Evolutionary conservation across 345 rosid genomes (phyloP), one percentile per base, ranked within the genome.

Genomic region (Sisymbrium irio): DNA sequence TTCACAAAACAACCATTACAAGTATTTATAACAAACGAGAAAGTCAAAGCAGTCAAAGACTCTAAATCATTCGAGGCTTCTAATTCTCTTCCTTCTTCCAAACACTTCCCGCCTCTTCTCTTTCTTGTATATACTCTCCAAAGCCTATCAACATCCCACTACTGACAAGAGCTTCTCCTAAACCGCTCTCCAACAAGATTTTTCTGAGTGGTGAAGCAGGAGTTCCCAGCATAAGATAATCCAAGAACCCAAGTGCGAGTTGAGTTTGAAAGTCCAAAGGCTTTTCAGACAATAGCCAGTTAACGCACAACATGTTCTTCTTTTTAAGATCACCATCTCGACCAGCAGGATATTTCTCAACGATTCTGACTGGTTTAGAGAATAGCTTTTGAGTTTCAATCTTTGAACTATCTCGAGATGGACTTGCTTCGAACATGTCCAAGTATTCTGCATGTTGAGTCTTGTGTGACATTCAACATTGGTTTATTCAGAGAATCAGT

Each of bases 151-250:
- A 92, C 76, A 95, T 65, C 44, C 97, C 97, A 62, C 97, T 96
- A 49, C 95, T 93, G 69, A 92, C 79, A 74, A 95, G 93, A 65
- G 96, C 99, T 46, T 89, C 97, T 56, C 97, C 99, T 27, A 94
- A 86, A 72, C 97, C 92, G 78, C 99, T 94, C 84, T 94, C 98
- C 49, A 94, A 81, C 75, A 94, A 85, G 62, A 79, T 87, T 82
- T 91, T 94, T 84, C 93, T 87, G 79, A 94, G 80, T 20, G 97
- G 99, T 58, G 99, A 87, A 76, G 99, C 93, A 76, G 97, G 97
- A 79, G 96, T 88, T 69, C 97, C 97, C 86, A 95, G 76, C 92
- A 95, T 81, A 35, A 89, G 96, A 82, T 94, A 93, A 82, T 95
- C 97, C 84, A 95, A 74, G 80, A 95, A 89, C 62, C 97, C 96